Conservation (phyloP, 83 land plant genomes). For the Picea abies region DNA sequence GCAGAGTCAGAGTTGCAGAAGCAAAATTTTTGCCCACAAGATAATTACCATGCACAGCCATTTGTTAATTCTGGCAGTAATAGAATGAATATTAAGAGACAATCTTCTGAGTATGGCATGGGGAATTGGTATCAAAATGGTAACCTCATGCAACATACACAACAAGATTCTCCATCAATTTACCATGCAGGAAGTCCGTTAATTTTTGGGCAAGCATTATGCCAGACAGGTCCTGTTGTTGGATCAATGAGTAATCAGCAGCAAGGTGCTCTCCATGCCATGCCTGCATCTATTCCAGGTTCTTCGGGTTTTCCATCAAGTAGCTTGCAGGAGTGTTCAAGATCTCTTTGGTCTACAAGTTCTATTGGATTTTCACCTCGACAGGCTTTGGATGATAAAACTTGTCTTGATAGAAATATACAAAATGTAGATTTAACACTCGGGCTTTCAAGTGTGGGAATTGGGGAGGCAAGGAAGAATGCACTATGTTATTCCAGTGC, state of each 20-base stretch:
- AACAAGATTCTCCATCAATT: not conserved
- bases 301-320: conserved; percentile 5
- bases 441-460: conserved; percentile 11
- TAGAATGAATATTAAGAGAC: conserved; percentile 3
- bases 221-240: not conserved
- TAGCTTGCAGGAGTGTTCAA: conserved; percentile 4
- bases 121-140: conserved; percentile 17
- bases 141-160: not conserved
- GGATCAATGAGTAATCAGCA: not conserved
- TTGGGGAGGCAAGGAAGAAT: conserved; percentile 9
- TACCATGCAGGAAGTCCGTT: not conserved
- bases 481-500: not conserved
- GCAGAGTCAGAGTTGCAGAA: not conserved
- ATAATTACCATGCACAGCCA: not conserved
- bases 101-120: not conserved
- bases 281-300: not conserved
- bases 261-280: not conserved
- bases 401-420: not conserved
- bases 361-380: not conserved
- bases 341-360: not conserved
- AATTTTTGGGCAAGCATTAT: conserved; percentile 10
- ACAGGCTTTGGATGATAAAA: not conserved
- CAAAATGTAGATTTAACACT: conserved; percentile 14
- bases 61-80: not conserved
- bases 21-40: not conserved